Percentiles rank a stretch among this genome's conserved stretches.
These are phyloP conservation scores for Pyrrhoderma lamaoense DNA, from an alignment of 1,284 basidiomycete genomes.

Conservation along the genomic window DNA sequence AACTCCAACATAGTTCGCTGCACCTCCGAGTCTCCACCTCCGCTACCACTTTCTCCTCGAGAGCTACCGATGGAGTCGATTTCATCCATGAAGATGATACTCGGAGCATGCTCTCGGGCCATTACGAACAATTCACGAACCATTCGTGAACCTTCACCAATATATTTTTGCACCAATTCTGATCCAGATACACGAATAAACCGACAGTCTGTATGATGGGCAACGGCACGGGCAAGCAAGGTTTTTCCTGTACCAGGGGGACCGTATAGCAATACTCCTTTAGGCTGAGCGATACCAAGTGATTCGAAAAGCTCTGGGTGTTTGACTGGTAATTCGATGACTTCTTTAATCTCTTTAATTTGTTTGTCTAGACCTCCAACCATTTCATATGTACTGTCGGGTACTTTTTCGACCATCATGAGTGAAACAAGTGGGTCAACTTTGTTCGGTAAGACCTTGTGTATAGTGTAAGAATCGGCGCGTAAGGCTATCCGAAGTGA, in stretches of 20 bases:
- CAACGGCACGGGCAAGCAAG: conserved; percentile 86
- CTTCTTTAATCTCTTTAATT: conserved; percentile 99
- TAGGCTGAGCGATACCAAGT: conserved; percentile 95
- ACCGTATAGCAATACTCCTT: conserved; percentile 93
- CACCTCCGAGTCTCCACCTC: conserved; percentile 92
- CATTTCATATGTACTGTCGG: conserved; percentile 99
- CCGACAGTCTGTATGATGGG: conserved; percentile 96
- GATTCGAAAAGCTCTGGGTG: conserved; percentile 97
- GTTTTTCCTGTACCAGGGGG: conserved; percentile 98
- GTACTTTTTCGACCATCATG: conserved; percentile 99
- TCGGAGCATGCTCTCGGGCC: conserved; percentile 98
- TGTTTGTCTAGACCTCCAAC: conserved; percentile 98
- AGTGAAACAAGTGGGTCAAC: conserved; percentile 92
- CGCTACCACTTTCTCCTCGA: conserved; percentile 83
- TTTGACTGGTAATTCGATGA: conserved; percentile 97
- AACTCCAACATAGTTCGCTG: conserved; percentile 98
- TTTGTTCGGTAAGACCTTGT: conserved; percentile 93
- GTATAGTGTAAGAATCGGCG: conserved; percentile 92
- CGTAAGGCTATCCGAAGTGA: conserved; percentile 92
- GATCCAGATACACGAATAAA: conserved; percentile 96
- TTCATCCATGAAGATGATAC: conserved; percentile 99
- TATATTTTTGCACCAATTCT: conserved; percentile 98
- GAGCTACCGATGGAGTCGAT: conserved; percentile 98
- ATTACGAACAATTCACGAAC: conserved; percentile 97
- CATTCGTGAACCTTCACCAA: conserved; percentile 95